A percentile compares a stretch with the other conserved stretches of the same genome.
These are phyloP conservation scores for Hagleromyces aurorensis DNA, from an alignment of 805 yeast species.

Conservation along the genomic window DNA sequence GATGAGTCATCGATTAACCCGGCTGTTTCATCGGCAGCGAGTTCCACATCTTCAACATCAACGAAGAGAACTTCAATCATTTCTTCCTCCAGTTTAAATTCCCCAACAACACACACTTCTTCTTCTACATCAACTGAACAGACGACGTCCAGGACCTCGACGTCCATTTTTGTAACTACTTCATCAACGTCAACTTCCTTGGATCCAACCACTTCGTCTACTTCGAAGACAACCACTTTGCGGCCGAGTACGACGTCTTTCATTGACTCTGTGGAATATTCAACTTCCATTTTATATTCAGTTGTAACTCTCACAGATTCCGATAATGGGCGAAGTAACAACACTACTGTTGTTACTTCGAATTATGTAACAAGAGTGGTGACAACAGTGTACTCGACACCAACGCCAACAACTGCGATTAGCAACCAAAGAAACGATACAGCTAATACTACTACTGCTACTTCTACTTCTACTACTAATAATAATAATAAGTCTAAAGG, in stretches of 20 bases:
- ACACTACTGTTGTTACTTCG: slow-evolving; percentile 1
- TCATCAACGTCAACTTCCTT: slow-evolving; percentile 3
- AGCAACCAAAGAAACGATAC: too few relatives aligned
- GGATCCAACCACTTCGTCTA: slow-evolving; percentile 6
- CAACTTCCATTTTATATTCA: slow-evolving; percentile 16
- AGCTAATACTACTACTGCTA: slow-evolving; percentile 1
- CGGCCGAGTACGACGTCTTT: slow-evolving; percentile 1
- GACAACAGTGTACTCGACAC: slow-evolving; percentile 13
- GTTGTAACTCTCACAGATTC: slow-evolving; percentile 12
- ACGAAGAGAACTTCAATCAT: slow-evolving; percentile 1
- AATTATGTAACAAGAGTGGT: slow-evolving; percentile 9
- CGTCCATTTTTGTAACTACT: too few relatives aligned
- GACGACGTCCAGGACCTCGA: too few relatives aligned
- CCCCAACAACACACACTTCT: slow-evolving; percentile 6
- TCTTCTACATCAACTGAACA: slow-evolving; percentile 5
- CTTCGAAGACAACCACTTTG: slow-evolving; percentile 9
- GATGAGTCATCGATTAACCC: background rate
- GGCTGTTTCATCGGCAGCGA: slow-evolving; percentile 1
- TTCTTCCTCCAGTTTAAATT: slow-evolving; percentile 3
- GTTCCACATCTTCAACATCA: slow-evolving; percentile 2
- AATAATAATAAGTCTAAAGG: slow-evolving; percentile 23
- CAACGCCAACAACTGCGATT: slow-evolving; percentile 5
- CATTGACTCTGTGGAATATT: slow-evolving; percentile 1
- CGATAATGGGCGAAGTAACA: background rate
- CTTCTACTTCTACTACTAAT: slow-evolving; percentile 2